A percentile compares a stretch with the other conserved stretches of the same genome.
phyloP scores from a whole-genome alignment of 306 rosid species.

The Pueraria montana region DNA sequence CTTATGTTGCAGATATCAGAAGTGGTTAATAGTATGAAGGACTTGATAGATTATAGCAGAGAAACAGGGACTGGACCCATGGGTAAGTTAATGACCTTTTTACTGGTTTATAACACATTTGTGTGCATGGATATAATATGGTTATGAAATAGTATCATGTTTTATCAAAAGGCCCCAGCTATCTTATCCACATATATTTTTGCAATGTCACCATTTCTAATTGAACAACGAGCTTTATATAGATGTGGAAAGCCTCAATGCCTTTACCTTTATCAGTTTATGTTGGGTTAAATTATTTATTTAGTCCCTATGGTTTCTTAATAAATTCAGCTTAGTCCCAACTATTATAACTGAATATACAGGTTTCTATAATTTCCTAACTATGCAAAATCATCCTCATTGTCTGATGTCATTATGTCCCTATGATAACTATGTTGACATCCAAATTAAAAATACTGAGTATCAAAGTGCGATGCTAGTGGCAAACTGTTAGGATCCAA shows the following conservation, averaged over 20 bases:
- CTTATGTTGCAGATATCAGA: conserved; percentile 81
- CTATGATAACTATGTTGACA: conserved; percentile 16
- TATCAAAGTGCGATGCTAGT: conserved; percentile 7
- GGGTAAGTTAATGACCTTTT: conserved; percentile 67
- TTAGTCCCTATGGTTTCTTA: conserved; percentile 19
- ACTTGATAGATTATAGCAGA: conserved; percentile 96
- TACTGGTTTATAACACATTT: conserved; percentile 14
- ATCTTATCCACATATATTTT: background rate
- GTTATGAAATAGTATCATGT: conserved; percentile 20
- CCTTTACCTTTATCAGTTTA: background rate
- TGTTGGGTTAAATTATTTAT: background rate
- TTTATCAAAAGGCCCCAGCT: conserved; percentile 19
- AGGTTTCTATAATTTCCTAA: background rate
- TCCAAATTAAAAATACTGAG: background rate
- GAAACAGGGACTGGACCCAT: conserved; percentile 89
- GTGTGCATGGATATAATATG: conserved; percentile 32
- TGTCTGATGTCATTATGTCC: background rate
- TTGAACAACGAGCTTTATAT: conserved; percentile 22
- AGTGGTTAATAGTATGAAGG: conserved; percentile 98
- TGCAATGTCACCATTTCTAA: background rate
- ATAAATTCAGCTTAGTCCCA: conserved; percentile 6
- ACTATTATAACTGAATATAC: background rate
- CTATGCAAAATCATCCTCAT: background rate
- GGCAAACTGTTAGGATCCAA: background rate
- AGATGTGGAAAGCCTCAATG: background rate